These are phyloP conservation scores for Aspergillus sp. DNA, from an alignment of 2,329 filamentous ascomycete genomes.

Conservation along the genomic window DNA sequence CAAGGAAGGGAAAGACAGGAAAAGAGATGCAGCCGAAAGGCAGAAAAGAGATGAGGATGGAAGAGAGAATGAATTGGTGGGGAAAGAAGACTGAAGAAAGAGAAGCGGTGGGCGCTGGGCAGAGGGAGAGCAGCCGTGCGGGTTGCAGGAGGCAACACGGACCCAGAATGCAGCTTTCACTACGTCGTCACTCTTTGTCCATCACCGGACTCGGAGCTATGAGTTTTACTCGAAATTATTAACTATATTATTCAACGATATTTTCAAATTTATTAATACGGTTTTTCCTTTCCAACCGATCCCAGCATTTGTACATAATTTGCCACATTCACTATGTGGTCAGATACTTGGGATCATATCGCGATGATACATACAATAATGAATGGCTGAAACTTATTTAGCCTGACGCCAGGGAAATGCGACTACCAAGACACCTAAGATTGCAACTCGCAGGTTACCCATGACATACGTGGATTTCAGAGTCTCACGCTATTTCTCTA, in stretches of 20 bases:
- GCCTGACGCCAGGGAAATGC: slow-evolving; percentile 25
- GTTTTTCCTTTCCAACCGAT: background rate
- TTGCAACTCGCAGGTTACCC: slow-evolving; percentile 1
- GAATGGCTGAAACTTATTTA: slow-evolving; percentile 15
- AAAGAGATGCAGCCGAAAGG: slow-evolving; percentile 13
- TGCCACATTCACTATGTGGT: background rate
- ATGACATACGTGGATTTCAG: background rate
- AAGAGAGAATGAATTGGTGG: slow-evolving; percentile 13
- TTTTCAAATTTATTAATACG: background rate
- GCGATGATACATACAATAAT: slow-evolving; percentile 3
- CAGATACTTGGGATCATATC: slow-evolving; percentile 9
- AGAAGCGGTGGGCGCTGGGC: slow-evolving; percentile 39
- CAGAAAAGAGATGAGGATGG: slow-evolving; percentile 8
- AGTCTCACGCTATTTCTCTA: slow-evolving; percentile 45
- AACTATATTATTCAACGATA: background rate
- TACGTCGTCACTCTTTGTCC: background rate
- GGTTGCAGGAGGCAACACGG: slow-evolving; percentile 39
- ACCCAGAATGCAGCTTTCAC: slow-evolving; percentile 12
- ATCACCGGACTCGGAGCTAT: background rate
- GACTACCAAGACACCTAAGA: slow-evolving; percentile 17
- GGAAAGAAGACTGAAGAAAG: slow-evolving; percentile 23
- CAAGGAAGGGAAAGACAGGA: slow-evolving; percentile 14
- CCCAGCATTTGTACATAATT: slow-evolving; percentile 1
- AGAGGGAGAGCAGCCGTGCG: slow-evolving; percentile 9
- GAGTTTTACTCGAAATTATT: background rate